Conservation (phyloP, 352 stramenopile species). For the Globisporangium polare region DNA sequence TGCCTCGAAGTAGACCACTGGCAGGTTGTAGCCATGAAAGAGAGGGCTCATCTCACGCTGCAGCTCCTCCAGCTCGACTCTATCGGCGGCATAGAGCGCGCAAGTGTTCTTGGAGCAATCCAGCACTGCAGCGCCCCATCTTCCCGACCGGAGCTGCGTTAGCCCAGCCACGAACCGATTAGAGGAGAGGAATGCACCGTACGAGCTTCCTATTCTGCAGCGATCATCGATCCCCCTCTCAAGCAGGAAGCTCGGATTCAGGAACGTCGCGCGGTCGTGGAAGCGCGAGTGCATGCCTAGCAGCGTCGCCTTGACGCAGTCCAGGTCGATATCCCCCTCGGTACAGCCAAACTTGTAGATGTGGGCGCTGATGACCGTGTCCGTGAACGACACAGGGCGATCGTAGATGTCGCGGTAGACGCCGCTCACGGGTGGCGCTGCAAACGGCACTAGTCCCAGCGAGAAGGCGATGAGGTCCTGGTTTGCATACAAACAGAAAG, state of each 20-base stretch:
- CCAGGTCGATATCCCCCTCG: neutral
- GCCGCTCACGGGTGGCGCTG: neutral
- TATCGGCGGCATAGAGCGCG: neutral
- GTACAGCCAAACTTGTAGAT: slow-evolving; percentile 1
- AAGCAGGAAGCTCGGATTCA: slow-evolving; percentile 8
- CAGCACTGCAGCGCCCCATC: neutral
- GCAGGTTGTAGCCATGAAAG: neutral
- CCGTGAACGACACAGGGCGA: slow-evolving; percentile 5
- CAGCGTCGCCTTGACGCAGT: slow-evolving; percentile 8
- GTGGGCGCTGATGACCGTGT: neutral
- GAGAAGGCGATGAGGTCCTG: neutral
- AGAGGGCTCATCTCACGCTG: neutral
- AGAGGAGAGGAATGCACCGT: slow-evolving; percentile 4
- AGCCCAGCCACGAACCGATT: slow-evolving; percentile 1
- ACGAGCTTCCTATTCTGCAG: neutral
- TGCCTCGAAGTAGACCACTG: neutral
- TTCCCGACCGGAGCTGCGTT: neutral
- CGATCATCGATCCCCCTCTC: neutral
- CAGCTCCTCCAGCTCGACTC: neutral
- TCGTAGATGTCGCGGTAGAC: neutral
- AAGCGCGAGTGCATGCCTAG: slow-evolving; percentile 3
- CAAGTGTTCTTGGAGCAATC: slow-evolving; percentile 2
- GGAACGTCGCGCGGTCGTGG: neutral
- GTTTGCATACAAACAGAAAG: neutral
- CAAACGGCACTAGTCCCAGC: neutral